A percentile compares a stretch with the other conserved stretches of the same genome.
phyloP scores from a whole-genome alignment of 768 basidiomycete genomes.

The Gymnopilus junonius region DNA sequence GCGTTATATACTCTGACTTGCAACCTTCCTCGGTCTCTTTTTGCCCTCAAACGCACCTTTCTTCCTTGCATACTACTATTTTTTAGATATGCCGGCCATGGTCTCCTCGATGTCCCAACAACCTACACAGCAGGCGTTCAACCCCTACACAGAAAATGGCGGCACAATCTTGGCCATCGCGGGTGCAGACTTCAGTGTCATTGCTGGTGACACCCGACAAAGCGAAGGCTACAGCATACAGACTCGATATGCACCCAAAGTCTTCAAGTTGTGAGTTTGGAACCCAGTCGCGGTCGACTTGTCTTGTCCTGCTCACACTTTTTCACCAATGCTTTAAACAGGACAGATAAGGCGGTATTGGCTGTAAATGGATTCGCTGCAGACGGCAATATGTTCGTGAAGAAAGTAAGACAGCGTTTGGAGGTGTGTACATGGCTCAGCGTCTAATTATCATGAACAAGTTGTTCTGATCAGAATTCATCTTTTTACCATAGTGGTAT shows the following conservation, averaged over 20 bases:
- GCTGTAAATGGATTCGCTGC: conserved; percentile 98
- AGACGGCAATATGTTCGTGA: conserved; percentile 97
- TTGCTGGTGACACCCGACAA: conserved; percentile 96
- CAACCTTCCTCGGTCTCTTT: conserved; percentile 25
- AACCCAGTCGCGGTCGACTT: not conserved
- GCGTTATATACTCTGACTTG: conserved; percentile 30
- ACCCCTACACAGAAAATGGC: conserved; percentile 92
- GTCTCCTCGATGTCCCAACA: conserved; percentile 35
- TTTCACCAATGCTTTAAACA: conserved; percentile 34
- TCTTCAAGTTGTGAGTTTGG: conserved; percentile 81
- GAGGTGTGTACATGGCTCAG: conserved; percentile 63
- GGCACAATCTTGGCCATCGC: conserved; percentile 97
- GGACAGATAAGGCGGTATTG: conserved; percentile 90
- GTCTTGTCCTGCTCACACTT: conserved; percentile 1
- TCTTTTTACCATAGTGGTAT: conserved; percentile 75
- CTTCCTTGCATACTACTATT: conserved; percentile 8
- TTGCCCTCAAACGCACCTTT: conserved; percentile 21
- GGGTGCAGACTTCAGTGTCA: conserved; percentile 90
- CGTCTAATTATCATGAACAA: not conserved
- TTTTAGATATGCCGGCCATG: conserved; percentile 40
- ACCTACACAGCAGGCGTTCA: conserved; percentile 64
- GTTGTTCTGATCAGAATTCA: not conserved
- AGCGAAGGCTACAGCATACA: conserved; percentile 98
- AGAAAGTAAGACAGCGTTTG: conserved; percentile 92
- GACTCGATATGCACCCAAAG: conserved; percentile 95